These are phyloP conservation scores for Raddia guianensis DNA, from an alignment of 176 grass and related monocot species.

Conservation along the genomic window DNA sequence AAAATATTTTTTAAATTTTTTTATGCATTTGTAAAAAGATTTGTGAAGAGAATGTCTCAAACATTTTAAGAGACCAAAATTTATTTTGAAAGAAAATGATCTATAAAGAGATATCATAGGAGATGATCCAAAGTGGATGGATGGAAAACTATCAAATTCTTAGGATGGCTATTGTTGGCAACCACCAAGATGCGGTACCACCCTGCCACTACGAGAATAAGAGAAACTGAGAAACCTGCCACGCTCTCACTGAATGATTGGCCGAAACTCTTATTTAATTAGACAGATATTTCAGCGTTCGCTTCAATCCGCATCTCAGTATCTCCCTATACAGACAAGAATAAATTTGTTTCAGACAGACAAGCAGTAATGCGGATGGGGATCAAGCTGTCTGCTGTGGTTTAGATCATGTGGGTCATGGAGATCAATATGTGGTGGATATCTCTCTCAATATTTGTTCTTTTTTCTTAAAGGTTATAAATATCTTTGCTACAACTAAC, in stretches of 20 bases:
- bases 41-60: no score
- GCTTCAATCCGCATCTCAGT: neutral
- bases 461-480: neutral
- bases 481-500: neutral
- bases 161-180: neutral
- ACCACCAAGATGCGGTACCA: neutral
- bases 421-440: neutral
- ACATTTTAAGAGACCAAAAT: no score
- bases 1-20: no score
- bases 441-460: neutral
- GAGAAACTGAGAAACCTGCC: neutral
- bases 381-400: constrained; percentile 20
- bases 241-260: neutral
- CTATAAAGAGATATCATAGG: no score
- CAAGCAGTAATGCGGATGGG: neutral
- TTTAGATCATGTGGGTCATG: neutral
- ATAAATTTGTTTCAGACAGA: neutral
- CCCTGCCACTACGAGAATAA: neutral
- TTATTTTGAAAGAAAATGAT: no score
- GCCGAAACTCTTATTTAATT: neutral
- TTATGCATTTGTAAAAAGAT: no score
- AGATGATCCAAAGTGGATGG: no score
- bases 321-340: neutral
- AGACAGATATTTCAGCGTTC: neutral
- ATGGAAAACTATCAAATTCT: neutral